phyloP scores from a whole-genome alignment of 768 basidiomycete genomes.

The Tephrocybe sp. region DNA sequence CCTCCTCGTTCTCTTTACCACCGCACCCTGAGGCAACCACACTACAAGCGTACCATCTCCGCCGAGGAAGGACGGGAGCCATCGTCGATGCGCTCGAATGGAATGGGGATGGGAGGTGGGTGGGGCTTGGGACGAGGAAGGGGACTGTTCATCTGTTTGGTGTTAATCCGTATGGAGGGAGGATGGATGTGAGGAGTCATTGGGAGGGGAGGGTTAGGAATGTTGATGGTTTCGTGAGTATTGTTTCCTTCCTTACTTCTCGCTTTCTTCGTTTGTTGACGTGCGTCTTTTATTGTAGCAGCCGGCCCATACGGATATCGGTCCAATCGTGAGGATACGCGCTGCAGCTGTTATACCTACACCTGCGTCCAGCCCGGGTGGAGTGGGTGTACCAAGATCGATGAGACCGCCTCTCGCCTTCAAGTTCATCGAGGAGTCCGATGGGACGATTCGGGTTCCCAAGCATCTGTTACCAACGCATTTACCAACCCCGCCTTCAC shows the following conservation, averaged over 20 bases:
- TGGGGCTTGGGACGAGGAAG: constrained; percentile 63
- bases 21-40: too few relatives aligned
- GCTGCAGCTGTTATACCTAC: constrained; percentile 25
- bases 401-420: constrained; percentile 47
- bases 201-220: constrained; percentile 58
- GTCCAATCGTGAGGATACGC: constrained; percentile 56
- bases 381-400: constrained; percentile 13
- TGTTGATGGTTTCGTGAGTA: constrained; percentile 42
- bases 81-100: constrained; percentile 54
- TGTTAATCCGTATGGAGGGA: constrained; percentile 74
- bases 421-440: constrained; percentile 45
- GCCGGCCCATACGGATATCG: constrained; percentile 49
- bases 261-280: constrained; percentile 6
- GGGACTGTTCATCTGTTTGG: constrained; percentile 72
- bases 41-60: constrained; percentile 68
- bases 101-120: constrained; percentile 62
- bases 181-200: constrained; percentile 60
- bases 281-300: constrained; percentile 33
- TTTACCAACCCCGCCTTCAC: constrained; percentile 11
- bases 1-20: background rate
- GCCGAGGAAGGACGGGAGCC: constrained; percentile 69
- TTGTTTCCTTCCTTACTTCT: background rate
- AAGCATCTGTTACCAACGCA: constrained; percentile 32
- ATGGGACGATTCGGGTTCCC: constrained; percentile 35
- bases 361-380: background rate